Percentiles rank a stretch among this genome's conserved stretches.
These are phyloP conservation scores for Ramaria sp. DNA, from an alignment of 768 basidiomycete genomes.

Conservation along the genomic window DNA sequence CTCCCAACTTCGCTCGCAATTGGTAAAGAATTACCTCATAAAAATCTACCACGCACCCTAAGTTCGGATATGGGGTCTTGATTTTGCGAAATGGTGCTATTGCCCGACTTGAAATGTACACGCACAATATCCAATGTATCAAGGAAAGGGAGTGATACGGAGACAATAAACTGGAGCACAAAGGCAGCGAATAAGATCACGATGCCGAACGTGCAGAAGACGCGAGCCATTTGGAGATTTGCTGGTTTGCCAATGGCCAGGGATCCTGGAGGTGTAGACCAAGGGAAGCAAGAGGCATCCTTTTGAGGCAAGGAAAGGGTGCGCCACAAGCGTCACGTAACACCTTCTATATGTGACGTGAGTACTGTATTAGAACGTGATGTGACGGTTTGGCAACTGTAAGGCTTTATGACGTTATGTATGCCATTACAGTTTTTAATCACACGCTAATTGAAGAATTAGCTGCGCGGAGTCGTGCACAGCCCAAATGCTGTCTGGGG, in stretches of 20 bases:
- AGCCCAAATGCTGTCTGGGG: too few species aligned
- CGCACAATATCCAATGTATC: slow-evolving; percentile 58
- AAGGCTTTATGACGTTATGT: too few species aligned
- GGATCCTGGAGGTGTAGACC: not conserved
- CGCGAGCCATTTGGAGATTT: slow-evolving; percentile 8
- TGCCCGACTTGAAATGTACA: slow-evolving; percentile 32
- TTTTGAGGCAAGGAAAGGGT: too few species aligned
- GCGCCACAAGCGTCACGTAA: too few species aligned
- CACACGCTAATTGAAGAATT: too few species aligned
- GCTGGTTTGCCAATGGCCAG: not conserved
- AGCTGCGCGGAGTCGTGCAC: too few species aligned
- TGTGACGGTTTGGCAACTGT: too few species aligned
- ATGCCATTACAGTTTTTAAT: too few species aligned
- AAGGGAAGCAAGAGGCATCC: not conserved
- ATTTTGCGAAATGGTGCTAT: slow-evolving; percentile 17
- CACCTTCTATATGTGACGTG: too few species aligned
- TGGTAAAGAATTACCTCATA: not conserved
- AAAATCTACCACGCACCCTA: slow-evolving; percentile 36
- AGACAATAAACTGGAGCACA: slow-evolving; percentile 54
- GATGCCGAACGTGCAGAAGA: slow-evolving; percentile 24
- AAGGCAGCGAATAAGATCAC: slow-evolving; percentile 51
- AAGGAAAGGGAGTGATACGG: slow-evolving; percentile 63
- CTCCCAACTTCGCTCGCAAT: slow-evolving; percentile 42
- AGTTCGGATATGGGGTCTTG: slow-evolving; percentile 29
- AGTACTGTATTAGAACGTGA: too few species aligned